Percentiles rank a stretch among this genome's conserved stretches.
These are phyloP conservation scores for Schizosaccharomyces osmophilus DNA, from an alignment of 805 yeast genomes.

Conservation along the genomic window DNA sequence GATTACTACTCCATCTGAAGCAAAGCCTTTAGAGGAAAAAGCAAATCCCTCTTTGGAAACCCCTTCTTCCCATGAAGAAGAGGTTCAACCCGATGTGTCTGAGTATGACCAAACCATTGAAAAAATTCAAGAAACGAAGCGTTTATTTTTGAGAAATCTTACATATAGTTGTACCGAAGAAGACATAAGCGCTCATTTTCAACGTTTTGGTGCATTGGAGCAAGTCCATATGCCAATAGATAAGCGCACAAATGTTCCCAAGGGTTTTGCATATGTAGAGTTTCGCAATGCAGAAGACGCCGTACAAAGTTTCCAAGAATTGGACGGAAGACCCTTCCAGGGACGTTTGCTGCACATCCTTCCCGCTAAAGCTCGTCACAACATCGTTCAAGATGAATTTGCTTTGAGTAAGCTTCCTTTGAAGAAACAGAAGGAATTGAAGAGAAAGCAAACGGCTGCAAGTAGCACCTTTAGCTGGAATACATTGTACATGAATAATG, in stretches of 20 bases:
- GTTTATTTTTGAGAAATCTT: conserved; percentile 73
- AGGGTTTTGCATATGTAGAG: conserved; percentile 75
- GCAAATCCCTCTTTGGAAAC: background rate
- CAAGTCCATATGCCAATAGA: conserved; percentile 77
- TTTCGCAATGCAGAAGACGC: conserved; percentile 52
- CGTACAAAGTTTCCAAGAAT: conserved; percentile 37
- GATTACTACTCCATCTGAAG: background rate
- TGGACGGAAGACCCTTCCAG: conserved; percentile 79
- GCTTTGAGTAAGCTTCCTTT: conserved; percentile 76
- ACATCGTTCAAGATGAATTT: conserved; percentile 63
- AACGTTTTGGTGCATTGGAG: conserved; percentile 42
- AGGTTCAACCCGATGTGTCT: background rate
- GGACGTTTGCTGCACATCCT: conserved; percentile 78
- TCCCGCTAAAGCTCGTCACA: conserved; percentile 54
- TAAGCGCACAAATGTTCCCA: conserved; percentile 67
- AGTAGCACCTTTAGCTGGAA: conserved; percentile 86
- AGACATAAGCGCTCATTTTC: conserved; percentile 45
- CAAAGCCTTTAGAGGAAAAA: conserved; percentile 3
- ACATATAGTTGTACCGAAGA: conserved; percentile 54
- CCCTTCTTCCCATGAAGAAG: background rate
- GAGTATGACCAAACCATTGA: conserved; percentile 6
- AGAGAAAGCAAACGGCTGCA: conserved; percentile 61
- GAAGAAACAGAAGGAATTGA: conserved; percentile 71
- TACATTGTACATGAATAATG: conserved; percentile 62
- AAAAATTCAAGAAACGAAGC: conserved; percentile 27